phyloP scores from a whole-genome alignment of 352 stramenopile species.

The Phytophthora hibernalis region DNA sequence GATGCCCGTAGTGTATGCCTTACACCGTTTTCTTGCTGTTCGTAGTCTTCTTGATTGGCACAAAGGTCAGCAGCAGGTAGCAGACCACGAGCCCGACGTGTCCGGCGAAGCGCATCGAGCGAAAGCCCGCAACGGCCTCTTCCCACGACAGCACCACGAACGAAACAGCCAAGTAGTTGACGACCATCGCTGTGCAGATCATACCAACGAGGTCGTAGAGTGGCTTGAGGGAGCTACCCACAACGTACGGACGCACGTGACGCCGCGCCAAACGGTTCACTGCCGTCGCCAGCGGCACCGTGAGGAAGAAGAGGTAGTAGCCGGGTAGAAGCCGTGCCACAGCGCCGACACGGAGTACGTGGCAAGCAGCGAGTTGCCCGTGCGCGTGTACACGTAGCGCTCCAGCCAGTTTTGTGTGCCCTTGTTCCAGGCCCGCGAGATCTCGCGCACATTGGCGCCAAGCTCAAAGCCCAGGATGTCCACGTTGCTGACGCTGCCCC shows the following conservation, averaged over 20 bases:
- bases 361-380: conserved; percentile 91
- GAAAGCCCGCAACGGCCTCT: conserved; percentile 54
- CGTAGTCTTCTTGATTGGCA: conserved; percentile 48
- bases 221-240: conserved; percentile 48
- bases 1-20: conserved; percentile 8
- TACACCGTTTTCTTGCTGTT: conserved; percentile 43
- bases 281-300: conserved; percentile 66
- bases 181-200: conserved; percentile 63
- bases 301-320: conserved; percentile 97
- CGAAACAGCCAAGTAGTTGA: conserved; percentile 79
- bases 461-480: conserved; percentile 97
- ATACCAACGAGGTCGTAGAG: conserved; percentile 69
- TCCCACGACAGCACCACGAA: conserved; percentile 78
- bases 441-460: conserved; percentile 88
- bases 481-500: conserved; percentile 95
- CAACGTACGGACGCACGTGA: conserved; percentile 65
- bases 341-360: conserved; percentile 96
- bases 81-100: conserved; percentile 54
- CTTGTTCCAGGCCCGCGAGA: conserved; percentile 96
- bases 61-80: conserved; percentile 50
- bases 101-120: conserved; percentile 64
- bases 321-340: conserved; percentile 99
- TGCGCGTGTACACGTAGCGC: conserved; percentile 97
- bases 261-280: conserved; percentile 70
- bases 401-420: conserved; percentile 96